These are phyloP conservation scores for Helotiales sp. DNA, from an alignment of 2,329 filamentous ascomycete species.

Conservation along the genomic window DNA sequence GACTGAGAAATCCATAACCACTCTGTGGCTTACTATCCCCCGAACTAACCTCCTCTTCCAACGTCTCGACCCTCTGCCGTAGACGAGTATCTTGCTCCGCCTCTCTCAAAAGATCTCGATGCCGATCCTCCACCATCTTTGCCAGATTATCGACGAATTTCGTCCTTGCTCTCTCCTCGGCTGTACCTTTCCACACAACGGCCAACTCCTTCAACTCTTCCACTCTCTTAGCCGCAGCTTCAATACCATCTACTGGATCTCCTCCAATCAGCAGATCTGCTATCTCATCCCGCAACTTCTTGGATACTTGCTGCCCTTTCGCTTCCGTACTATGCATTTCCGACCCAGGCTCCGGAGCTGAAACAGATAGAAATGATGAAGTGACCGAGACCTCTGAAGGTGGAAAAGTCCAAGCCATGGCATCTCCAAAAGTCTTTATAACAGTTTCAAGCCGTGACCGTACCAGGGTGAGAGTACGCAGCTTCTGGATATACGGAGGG, in stretches of 20 bases:
- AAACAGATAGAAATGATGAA: conserved; percentile 88
- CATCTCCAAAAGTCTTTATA: conserved; percentile 89
- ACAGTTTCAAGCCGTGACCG: conserved; percentile 85
- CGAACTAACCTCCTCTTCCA: conserved; percentile 32
- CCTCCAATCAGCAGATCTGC: conserved; percentile 64
- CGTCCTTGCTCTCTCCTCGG: conserved; percentile 84
- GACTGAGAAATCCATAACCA: conserved; percentile 45
- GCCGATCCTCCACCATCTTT: conserved; percentile 79
- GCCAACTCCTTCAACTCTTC: conserved; percentile 78
- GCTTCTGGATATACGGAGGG: conserved; percentile 73
- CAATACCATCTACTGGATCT: conserved; percentile 69
- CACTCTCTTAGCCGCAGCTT: conserved; percentile 74
- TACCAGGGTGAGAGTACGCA: conserved; percentile 83
- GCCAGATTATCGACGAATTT: conserved; percentile 83
- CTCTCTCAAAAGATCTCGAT: conserved; percentile 42
- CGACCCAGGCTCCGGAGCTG: conserved; percentile 75
- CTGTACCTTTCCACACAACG: conserved; percentile 91
- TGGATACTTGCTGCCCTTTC: conserved; percentile 82
- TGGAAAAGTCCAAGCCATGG: conserved; percentile 93
- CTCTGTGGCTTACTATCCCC: conserved; percentile 36
- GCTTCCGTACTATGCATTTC: conserved; percentile 76
- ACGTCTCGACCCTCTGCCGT: conserved; percentile 35
- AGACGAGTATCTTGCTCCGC: conserved; percentile 38
- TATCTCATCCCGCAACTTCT: conserved; percentile 73
- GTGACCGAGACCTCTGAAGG: conserved; percentile 84